Conservation (phyloP, 148 eudicot genomes). For the Arctostaphylos glauca region DNA sequence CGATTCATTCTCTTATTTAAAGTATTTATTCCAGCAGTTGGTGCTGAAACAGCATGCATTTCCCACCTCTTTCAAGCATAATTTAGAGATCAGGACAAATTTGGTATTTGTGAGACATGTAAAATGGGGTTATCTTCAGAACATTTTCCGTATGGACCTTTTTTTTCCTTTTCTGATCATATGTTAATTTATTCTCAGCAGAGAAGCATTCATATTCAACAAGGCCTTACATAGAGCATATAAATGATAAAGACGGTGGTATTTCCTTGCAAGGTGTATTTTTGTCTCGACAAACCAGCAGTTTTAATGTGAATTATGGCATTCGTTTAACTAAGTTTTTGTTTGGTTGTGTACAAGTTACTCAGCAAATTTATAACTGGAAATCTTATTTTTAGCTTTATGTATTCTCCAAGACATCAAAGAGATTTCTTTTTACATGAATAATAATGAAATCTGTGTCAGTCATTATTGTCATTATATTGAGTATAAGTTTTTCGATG, state of each 20-base stretch:
- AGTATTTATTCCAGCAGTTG: background rate
- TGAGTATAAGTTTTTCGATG: background rate
- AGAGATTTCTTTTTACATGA: background rate
- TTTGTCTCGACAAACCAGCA: background rate
- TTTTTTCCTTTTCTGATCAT: background rate
- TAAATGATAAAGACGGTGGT: constrained; percentile 21
- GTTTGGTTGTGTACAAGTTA: background rate
- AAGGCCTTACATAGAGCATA: background rate
- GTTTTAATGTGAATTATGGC: constrained; percentile 7
- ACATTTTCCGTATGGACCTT: background rate
- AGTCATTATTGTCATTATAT: background rate
- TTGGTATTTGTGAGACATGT: background rate
- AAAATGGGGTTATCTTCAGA: background rate
- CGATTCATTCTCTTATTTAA: background rate
- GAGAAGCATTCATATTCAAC: background rate
- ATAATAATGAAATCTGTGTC: background rate
- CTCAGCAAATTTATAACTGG: background rate
- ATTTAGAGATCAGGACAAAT: background rate
- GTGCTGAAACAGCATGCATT: background rate
- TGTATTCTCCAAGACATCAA: constrained; percentile 1
- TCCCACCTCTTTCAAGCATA: background rate
- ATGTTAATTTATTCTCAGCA: background rate
- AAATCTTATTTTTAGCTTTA: background rate
- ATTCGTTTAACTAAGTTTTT: background rate
- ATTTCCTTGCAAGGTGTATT: constrained; percentile 18